phyloP scores from a whole-genome alignment of 2,329 filamentous ascomycete genomes.

The Podosphaera xanthii region DNA sequence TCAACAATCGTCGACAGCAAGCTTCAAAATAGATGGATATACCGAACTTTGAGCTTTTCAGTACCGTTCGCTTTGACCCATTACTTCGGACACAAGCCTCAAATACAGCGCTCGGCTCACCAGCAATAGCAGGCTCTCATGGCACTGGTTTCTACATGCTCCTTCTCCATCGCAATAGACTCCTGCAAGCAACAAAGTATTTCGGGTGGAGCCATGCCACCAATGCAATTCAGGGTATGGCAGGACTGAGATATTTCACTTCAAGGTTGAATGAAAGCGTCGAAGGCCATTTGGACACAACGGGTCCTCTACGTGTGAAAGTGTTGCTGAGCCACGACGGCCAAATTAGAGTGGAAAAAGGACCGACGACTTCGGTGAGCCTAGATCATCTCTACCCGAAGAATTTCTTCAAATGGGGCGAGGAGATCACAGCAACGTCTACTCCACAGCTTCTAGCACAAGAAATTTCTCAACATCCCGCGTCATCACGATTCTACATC shows the following conservation, averaged over 20 bases:
- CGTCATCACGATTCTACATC: neutral
- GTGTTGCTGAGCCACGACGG: constrained; percentile 30
- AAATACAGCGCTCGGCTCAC: constrained; percentile 18
- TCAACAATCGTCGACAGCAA: too few relatives aligned
- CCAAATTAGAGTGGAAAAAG: constrained; percentile 21
- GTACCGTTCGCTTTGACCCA: constrained; percentile 49
- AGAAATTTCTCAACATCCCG: too few relatives aligned
- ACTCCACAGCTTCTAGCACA: neutral
- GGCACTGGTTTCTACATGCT: constrained; percentile 57
- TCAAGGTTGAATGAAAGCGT: constrained; percentile 17
- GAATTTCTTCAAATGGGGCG: constrained; percentile 21
- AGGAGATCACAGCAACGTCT: neutral
- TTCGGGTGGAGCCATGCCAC: constrained; percentile 30
- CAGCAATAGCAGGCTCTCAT: constrained; percentile 19
- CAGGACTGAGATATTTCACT: constrained; percentile 23
- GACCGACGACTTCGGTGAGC: constrained; percentile 18
- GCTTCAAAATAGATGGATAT: neutral
- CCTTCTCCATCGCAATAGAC: constrained; percentile 52
- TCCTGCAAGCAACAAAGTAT: constrained; percentile 38
- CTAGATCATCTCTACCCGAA: constrained; percentile 34
- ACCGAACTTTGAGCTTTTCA: constrained; percentile 37
- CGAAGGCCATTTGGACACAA: constrained; percentile 1
- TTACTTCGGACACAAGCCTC: constrained; percentile 20
- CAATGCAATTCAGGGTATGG: constrained; percentile 21
- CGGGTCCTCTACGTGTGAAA: constrained; percentile 25